Evolutionary conservation across 164 flowering plant species (phyloP), one percentile per base, ranked within the genome.

Genomic region (Paratinospora sagittata): DNA sequence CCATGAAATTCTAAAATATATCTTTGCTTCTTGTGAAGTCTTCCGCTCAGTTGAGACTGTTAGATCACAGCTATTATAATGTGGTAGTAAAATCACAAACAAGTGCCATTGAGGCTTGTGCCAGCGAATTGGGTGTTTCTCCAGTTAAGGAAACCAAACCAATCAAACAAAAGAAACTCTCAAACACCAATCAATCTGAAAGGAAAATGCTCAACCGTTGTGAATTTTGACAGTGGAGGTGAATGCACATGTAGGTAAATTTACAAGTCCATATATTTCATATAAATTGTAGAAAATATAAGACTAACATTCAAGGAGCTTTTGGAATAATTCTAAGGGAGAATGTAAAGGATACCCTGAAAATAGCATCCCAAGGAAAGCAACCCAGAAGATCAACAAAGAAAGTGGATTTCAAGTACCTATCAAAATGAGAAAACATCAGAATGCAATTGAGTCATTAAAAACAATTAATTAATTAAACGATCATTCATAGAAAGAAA

Each of bases 311-410:
- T 55, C 7, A 21, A 3, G 9, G 61, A 55, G 26, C 0, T 10
- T 61, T 24, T 61, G 57, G 12, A 52, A 30, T 3, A 23, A 30
- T 12, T n/a, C 0, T 23, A 67, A n/a, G 33, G 17, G 19, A 10
- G 19, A 63, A 45, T 26, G n/a, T 49, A 66, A 33, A 63, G 37
- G 52, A n/a, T 78, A 91, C 98, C 93, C 81, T 89, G 78, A 88
- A 92, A 62, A 95, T 88, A 37, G 81, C 58, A 75, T 95, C 97
- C 97, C 97, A 91, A 41, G 97, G 97, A 80, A 91, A 14, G 72
- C 99, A 92, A 49, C 83, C 87, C 19, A 95, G 88, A 61, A 92
- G 65, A 80, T 95, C 97, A 27, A 86, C 9, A 23, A 87, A 6
- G 82, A 95, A 95, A 76, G 71, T 72, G 6, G 94, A 88, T 77